Conservation (phyloP, 1,284 basidiomycete genomes). For the Quambalaria eucalypti region DNA sequence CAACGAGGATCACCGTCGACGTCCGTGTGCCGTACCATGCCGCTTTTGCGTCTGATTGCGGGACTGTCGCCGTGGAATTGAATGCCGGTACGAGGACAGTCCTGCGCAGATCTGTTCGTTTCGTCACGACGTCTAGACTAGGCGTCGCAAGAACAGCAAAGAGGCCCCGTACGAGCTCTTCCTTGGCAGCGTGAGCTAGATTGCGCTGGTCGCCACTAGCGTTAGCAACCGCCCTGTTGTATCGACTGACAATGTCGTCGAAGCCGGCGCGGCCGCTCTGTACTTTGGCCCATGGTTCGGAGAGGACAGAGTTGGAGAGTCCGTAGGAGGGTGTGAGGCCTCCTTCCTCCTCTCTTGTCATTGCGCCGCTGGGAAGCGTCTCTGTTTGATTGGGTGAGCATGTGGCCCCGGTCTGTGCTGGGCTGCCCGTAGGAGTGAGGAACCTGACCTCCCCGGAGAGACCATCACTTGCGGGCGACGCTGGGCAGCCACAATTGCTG, state of each 20-base stretch:
- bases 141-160: background rate
- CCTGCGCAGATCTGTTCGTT: conserved; percentile 1
- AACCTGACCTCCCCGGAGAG: background rate
- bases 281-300: conserved; percentile 19
- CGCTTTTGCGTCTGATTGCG: background rate
- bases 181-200: background rate
- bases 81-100: background rate
- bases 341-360: background rate
- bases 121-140: background rate
- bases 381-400: background rate
- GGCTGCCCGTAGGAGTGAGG: background rate
- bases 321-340: conserved; percentile 3
- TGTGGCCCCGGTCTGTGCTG: background rate
- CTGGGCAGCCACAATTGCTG: too few relatives aligned
- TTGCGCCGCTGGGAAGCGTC: background rate
- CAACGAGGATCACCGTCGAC: conserved; percentile 4
- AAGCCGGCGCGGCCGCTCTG: conserved; percentile 3
- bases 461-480: too few relatives aligned
- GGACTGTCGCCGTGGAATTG: background rate
- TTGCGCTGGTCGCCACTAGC: background rate
- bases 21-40: conserved; percentile 6
- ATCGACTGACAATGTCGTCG: background rate
- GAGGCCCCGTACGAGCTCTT: background rate
- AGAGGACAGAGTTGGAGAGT: conserved; percentile 16
- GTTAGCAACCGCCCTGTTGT: background rate